phyloP scores from a whole-genome alignment of 371 early-diverging fungal genomes.

The Lichtheimia hyalospora region DNA sequence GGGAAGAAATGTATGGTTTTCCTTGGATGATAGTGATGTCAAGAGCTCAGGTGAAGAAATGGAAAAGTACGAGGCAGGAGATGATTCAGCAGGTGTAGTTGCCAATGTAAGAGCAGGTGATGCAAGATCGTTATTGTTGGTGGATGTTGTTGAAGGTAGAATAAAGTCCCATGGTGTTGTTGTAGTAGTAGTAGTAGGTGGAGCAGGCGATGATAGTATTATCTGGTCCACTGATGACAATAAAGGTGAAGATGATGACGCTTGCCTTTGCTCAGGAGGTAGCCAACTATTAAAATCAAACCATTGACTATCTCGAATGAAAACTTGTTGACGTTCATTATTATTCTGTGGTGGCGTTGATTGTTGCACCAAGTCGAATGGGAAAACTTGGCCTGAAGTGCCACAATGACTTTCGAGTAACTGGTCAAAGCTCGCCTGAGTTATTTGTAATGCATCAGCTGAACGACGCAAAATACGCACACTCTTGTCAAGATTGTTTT shows the following conservation, averaged over 20 bases:
- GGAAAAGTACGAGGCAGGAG: constrained; percentile 8
- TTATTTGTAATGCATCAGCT: no score
- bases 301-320: not conserved
- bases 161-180: not conserved
- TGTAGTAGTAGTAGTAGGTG: no score
- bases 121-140: not conserved
- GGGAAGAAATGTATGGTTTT: no score
- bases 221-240: not conserved
- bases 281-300: constrained; percentile 14
- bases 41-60: no score
- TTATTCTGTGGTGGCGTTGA: not conserved
- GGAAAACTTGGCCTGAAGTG: no score
- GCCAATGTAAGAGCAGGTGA: constrained; percentile 9
- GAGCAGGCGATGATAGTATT: not conserved
- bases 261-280: constrained; percentile 10
- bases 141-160: not conserved
- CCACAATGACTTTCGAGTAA: no score
- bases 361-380: no score
- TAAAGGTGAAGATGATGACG: not conserved
- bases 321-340: no score
- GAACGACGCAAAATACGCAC: not conserved
- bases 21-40: no score
- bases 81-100: constrained; percentile 14
- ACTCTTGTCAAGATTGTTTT: not conserved
- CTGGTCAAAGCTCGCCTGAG: no score